phyloP scores from a whole-genome alignment of 441 rosid species.

The Syzygium syzygioides region DNA sequence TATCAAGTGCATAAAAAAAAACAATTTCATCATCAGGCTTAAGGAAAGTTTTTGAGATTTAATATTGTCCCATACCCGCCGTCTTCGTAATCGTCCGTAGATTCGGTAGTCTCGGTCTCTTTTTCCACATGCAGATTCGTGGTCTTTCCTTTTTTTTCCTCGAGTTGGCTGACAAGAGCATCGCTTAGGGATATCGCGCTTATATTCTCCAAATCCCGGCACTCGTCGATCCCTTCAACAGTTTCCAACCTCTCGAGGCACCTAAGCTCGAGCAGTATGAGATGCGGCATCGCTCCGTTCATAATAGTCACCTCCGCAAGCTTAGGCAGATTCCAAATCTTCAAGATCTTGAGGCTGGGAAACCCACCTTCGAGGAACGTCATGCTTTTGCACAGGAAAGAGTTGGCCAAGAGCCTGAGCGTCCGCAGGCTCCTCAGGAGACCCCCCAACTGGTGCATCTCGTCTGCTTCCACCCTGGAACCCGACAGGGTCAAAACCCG shows the following conservation, averaged over 20 bases:
- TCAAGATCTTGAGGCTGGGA: background rate
- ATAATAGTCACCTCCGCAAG: background rate
- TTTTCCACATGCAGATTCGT: too few species aligned
- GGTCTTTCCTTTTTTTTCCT: too few species aligned
- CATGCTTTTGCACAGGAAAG: background rate
- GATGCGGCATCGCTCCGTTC: background rate
- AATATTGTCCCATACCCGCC: too few species aligned
- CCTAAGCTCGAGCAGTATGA: background rate
- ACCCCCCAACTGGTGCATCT: background rate
- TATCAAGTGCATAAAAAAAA: too few species aligned
- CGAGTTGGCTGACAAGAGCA: too few species aligned
- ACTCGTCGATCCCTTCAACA: background rate
- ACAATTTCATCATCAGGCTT: too few species aligned
- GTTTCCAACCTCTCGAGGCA: fast-evolving
- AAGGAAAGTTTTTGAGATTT: too few species aligned
- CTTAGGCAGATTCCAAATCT: background rate
- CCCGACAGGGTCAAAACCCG: too few species aligned
- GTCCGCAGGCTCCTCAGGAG: background rate
- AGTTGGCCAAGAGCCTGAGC: background rate
- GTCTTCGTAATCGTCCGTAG: too few species aligned
- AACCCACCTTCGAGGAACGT: background rate
- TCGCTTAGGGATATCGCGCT: too few species aligned
- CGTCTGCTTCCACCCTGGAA: background rate
- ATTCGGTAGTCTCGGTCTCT: too few species aligned
- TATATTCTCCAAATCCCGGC: background rate